These are phyloP conservation scores for Colletotrichum horii DNA, from an alignment of 2,329 filamentous ascomycete species.

Conservation along the genomic window DNA sequence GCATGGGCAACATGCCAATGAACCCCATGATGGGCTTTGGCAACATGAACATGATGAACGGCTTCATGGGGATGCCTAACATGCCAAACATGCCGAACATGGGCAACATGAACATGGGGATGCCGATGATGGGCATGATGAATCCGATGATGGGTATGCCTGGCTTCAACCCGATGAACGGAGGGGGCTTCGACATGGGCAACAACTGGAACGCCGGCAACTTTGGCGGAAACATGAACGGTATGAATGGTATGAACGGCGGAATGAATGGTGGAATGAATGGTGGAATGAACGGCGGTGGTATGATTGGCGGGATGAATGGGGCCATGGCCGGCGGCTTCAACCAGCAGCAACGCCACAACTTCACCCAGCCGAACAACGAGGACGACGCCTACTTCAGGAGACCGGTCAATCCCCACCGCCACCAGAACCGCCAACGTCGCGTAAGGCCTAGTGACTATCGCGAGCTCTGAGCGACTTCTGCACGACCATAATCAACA, in stretches of 20 bases:
- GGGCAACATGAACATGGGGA: conserved; percentile 32
- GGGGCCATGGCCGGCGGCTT: conserved; percentile 28
- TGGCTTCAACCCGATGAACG: conserved; percentile 26
- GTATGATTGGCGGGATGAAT: conserved; percentile 27
- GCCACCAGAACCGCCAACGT: conserved; percentile 82
- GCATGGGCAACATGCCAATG: conserved; percentile 38
- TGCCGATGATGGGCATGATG: conserved; percentile 37
- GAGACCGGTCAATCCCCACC: conserved; percentile 92
- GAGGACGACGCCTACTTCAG: conserved; percentile 94
- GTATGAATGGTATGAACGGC: conserved; percentile 27
- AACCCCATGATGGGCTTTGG: conserved; percentile 32
- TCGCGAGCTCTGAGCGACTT: conserved; percentile 68
- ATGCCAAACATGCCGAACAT: conserved; percentile 42
- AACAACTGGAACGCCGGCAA: conserved; percentile 36
- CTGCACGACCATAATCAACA: neutral
- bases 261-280: conserved; percentile 33
- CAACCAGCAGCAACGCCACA: conserved; percentile 28
- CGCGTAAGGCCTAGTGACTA: conserved; percentile 89
- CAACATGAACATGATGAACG: conserved; percentile 24
- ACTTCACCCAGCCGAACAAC: conserved; percentile 60
- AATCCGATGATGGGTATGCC: conserved; percentile 27
- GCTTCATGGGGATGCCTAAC: conserved; percentile 31
- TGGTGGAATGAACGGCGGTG: conserved; percentile 32
- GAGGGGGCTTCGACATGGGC: conserved; percentile 32
- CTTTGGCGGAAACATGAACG: conserved; percentile 37